Evolutionary conservation across 2,329 filamentous ascomycete genomes (phyloP), one percentile per base, ranked within the genome.

Genomic region (Daldinia sp.): DNA sequence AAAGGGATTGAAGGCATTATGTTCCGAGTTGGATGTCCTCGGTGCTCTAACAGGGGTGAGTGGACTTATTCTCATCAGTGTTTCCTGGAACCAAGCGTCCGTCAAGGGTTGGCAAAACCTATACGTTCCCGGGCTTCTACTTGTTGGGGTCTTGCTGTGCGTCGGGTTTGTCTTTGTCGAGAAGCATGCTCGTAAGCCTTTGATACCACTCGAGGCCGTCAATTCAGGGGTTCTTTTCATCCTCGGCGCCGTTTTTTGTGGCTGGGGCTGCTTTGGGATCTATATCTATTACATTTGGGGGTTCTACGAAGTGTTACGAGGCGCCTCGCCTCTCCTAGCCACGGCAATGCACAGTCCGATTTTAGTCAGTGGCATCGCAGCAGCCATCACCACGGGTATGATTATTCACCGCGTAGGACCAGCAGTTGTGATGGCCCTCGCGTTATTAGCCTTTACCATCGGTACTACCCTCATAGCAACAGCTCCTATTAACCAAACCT

Each of bases 81-180:
- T 88, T 57, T 83, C 85, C 2, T 85, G 83, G 81, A 88, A 87
- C 67, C 85, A 88, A 70, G 85, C 82, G 2, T 80, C 82, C 0
- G 75, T 83, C 1, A 80, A 81, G 10, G 81, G 83, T 1, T 88
- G 85, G 85, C 62, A 72, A 10, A 74, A 77, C n/a, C 75, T 81
- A 0, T 86, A 87, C 67, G 78, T 85, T 30, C 81, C 82, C 58
- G 73, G 79, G 5, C 71, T 83, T 3, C 75, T 89, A 3, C 80
- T 84, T 51, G 55, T 84, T 9, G 85, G 85, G 2, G 58, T 83
- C 8, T 30, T 86, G 1, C 73, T 86, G 21, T 76, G 87, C 17
- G 73, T 74, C 0, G 64, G 76, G 0, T 89, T 89, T 73, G 77
- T 84, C 61, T 78, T 78, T 67, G 74, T 86, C 30, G 85, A 88